Conservation (phyloP, 140 eudicot genomes). For the Senecio squalidus region DNA sequence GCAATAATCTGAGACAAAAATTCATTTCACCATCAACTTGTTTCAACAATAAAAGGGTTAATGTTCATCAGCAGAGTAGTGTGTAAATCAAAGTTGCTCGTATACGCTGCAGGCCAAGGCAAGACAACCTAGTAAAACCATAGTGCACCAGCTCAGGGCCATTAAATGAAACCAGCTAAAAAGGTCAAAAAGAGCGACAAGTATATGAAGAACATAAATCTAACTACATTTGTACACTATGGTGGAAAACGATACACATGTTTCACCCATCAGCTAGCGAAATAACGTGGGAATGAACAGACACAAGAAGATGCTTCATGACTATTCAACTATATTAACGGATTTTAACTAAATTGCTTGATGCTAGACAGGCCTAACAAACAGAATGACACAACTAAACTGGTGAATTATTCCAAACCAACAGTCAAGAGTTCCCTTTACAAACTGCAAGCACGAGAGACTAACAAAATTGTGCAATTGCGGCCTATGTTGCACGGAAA, state of each 20-base stretch:
- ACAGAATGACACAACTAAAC: slow-evolving; percentile 18
- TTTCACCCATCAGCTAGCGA: no score
- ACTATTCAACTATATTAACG: neutral
- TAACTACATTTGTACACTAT: neutral
- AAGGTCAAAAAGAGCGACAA: neutral
- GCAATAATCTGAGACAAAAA: no score
- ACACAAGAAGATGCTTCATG: neutral
- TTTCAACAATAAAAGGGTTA: neutral
- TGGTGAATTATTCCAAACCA: slow-evolving; percentile 21
- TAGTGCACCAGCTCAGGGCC: neutral
- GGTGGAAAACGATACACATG: no score
- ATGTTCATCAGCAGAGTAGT: neutral
- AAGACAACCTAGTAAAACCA: neutral
- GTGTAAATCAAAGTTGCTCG: neutral
- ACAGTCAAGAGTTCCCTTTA: slow-evolving; percentile 38
- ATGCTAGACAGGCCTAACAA: slow-evolving; percentile 12
- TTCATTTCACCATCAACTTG: neutral
- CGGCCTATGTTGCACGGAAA: no score
- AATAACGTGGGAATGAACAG: neutral
- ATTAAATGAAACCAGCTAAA: neutral
- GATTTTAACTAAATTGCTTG: slow-evolving; percentile 17
- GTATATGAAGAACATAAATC: neutral
- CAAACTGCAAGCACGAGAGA: slow-evolving; percentile 34
- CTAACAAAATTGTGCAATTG: slow-evolving; percentile 39
- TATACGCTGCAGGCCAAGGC: neutral